Conservation (phyloP, 352 stramenopile species). For the Blastocystis sp. region DNA sequence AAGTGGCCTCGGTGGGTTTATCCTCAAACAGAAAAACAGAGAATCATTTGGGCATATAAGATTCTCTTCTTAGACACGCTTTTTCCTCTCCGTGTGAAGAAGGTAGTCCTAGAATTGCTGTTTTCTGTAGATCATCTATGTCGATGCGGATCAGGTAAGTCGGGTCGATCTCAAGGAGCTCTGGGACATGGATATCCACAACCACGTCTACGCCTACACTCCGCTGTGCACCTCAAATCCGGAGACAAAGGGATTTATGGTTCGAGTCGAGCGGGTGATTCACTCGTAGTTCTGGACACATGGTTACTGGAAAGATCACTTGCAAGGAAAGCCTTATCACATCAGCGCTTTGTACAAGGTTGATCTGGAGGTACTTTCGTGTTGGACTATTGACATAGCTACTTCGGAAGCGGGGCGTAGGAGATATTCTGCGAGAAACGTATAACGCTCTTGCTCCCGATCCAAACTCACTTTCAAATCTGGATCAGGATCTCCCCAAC, state of each 20-base stretch:
- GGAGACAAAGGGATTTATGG: constrained; percentile 85
- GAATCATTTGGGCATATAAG: constrained; percentile 99
- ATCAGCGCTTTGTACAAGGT: constrained; percentile 99
- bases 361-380: constrained; percentile 88
- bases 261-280: constrained; percentile 18
- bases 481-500: constrained; percentile 99
- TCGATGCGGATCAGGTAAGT: constrained; percentile 97
- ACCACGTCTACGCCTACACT: constrained; percentile 91
- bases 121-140: constrained; percentile 74
- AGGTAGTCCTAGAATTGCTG: constrained; percentile 71
- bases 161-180: constrained; percentile 94
- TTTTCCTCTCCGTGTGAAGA: constrained; percentile 94
- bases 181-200: constrained; percentile 94
- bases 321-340: constrained; percentile 93
- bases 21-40: constrained; percentile 96
- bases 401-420: constrained; percentile 75
- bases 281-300: constrained; percentile 88
- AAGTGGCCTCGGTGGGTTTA: constrained; percentile 98
- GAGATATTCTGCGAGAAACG: constrained; percentile 86
- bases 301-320: constrained; percentile 94
- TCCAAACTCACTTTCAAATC: constrained; percentile 93
- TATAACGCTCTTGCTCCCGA: constrained; percentile 94
- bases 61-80: constrained; percentile 99
- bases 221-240: constrained; percentile 90
- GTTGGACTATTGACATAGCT: neutral